Evolutionary conservation across 345 rosid species (phyloP).

Genomic region (Kernera saxatilis): DNA sequence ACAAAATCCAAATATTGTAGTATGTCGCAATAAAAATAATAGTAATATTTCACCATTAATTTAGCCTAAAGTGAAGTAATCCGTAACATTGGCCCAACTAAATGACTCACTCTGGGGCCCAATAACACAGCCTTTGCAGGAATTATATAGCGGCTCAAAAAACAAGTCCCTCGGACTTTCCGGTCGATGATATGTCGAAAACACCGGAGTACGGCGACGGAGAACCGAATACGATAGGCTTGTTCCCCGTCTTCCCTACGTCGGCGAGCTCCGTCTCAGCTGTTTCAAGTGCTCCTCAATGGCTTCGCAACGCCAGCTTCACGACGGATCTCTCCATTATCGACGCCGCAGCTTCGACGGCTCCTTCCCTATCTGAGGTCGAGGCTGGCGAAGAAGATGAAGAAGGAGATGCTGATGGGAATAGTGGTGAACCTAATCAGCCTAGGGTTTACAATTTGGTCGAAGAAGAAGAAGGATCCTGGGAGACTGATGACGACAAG

Average conservation of each 20-base stretch:
- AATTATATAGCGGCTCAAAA: not conserved
- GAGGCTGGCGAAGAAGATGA: slow-evolving; percentile 34
- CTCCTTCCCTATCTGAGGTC: slow-evolving; percentile 3
- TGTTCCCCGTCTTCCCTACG: slow-evolving; percentile 42
- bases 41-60: no score
- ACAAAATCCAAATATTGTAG: no score
- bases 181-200: slow-evolving; percentile 22
- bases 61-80: not conserved
- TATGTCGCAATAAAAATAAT: no score
- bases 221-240: slow-evolving; percentile 16
- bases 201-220: slow-evolving; percentile 24
- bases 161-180: no score
- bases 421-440: not conserved
- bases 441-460: slow-evolving; percentile 39
- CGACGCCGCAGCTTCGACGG: slow-evolving; percentile 42
- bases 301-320: slow-evolving; percentile 94
- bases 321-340: slow-evolving; percentile 55
- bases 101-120: not conserved
- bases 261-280: slow-evolving; percentile 20
- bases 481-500: slow-evolving; percentile 29
- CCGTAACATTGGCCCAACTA: not conserved
- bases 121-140: not conserved
- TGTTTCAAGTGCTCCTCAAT: slow-evolving; percentile 33
- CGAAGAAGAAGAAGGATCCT: slow-evolving; percentile 34
- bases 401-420: slow-evolving; percentile 25